Evolutionary conservation across 2,329 filamentous ascomycete species (phyloP).

Genomic region (Aspergillus bombycis): DNA sequence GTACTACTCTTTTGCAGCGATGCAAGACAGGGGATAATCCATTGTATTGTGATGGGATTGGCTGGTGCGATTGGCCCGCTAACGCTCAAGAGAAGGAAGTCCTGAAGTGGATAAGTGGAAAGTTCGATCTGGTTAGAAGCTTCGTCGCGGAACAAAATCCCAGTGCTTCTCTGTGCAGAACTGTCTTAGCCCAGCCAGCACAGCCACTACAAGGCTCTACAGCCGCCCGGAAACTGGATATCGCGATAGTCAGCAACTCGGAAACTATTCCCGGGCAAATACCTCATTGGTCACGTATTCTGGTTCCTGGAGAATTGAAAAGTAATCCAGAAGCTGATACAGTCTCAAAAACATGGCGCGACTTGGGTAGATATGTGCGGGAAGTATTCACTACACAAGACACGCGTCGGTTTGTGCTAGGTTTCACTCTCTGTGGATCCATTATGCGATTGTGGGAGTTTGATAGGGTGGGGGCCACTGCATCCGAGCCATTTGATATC

Average conservation of each 20-base stretch:
- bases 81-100: conserved; percentile 29
- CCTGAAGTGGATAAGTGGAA: conserved; percentile 28
- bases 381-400: conserved; percentile 13
- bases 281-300: conserved; percentile 9
- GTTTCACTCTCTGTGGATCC: conserved; percentile 14
- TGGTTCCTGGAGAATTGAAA: conserved; percentile 10
- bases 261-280: not conserved
- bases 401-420: conserved; percentile 5
- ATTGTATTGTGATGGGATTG: conserved; percentile 22
- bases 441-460: conserved; percentile 12
- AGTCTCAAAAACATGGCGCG: conserved; percentile 10
- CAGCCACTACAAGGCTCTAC: conserved; percentile 34
- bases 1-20: conserved; percentile 27
- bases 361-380: conserved; percentile 13
- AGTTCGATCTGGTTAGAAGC: conserved; percentile 15
- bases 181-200: conserved; percentile 24
- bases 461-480: conserved; percentile 8
- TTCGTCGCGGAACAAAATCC: not conserved
- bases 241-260: conserved; percentile 36
- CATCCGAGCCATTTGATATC: conserved; percentile 11
- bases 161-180: conserved; percentile 6
- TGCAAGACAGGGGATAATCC: conserved; percentile 28
- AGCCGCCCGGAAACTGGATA: conserved; percentile 37
- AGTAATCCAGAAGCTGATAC: conserved; percentile 5
- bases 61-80: conserved; percentile 34